Conservation (phyloP, 352 stramenopile genomes). For the Phytophthora cactorum region DNA sequence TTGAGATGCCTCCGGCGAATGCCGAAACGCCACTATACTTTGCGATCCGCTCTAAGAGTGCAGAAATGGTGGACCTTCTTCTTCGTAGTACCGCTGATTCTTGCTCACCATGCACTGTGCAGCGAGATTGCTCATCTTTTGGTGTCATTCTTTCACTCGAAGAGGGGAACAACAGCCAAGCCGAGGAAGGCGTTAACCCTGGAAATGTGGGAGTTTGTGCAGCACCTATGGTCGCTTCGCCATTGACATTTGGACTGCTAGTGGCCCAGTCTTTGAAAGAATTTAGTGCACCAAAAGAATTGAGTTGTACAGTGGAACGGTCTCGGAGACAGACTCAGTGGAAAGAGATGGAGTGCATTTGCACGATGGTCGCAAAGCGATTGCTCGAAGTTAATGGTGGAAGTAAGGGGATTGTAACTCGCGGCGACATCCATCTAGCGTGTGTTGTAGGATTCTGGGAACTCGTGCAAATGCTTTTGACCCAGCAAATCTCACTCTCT, state of each 20-base stretch:
- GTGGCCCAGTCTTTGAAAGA: conserved; percentile 33
- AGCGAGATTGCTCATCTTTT: conserved; percentile 49
- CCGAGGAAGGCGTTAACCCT: background rate
- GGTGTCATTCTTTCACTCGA: conserved; percentile 25
- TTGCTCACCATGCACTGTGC: conserved; percentile 50
- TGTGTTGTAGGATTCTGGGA: conserved; percentile 58
- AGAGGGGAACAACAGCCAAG: background rate
- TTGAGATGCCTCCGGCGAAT: conserved; percentile 38
- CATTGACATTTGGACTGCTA: conserved; percentile 57
- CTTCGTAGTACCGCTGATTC: conserved; percentile 47
- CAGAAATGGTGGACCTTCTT: conserved; percentile 54
- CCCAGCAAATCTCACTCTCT: conserved; percentile 57
- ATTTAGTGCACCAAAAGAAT: conserved; percentile 38
- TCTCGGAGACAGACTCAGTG: conserved; percentile 40
- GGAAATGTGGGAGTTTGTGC: background rate
- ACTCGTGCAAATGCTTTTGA: conserved; percentile 47
- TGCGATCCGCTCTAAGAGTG: conserved; percentile 59
- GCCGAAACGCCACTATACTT: conserved; percentile 65
- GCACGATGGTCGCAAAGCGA: conserved; percentile 38
- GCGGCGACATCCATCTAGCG: conserved; percentile 53
- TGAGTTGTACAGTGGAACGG: conserved; percentile 20
- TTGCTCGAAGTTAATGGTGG: conserved; percentile 40
- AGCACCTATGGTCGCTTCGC: conserved; percentile 34
- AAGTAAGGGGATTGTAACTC: conserved; percentile 57
- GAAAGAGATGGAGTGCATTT: conserved; percentile 49